Base-by-base conservation (phyloP, 805 yeast genomes). In the Teunomyces pallodes region DNA sequence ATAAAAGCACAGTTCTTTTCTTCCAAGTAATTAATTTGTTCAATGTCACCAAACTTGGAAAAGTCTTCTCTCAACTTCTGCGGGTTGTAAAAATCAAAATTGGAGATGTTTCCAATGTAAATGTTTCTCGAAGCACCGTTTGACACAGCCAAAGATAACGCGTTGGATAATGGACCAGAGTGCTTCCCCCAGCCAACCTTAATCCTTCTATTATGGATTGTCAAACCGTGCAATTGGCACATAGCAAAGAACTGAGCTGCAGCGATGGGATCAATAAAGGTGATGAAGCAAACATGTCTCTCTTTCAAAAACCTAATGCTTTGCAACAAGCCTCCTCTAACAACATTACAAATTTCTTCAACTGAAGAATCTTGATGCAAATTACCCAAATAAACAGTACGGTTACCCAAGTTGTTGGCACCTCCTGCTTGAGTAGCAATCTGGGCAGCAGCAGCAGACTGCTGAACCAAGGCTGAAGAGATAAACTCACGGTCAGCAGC, bases 141-240 rank as follows among this genome's bases (percentile, higher is more conserved):
- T 17, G 94, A 84, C 24, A 91, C 96, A 0, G 97, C 97, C 48
- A 87, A 72, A 6, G 91, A 86, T 49, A 92, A 77, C 2, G 96
- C 90, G 56, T 88, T 87, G 9, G 95, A 84, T 54, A 92, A 75
- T 1, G 96, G 90, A 9, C 98, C 98, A 5, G 96, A 84, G 63
- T 92, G 97, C 67, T 90, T 91, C 42, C 98, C 99, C 98, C 99
- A 92, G 16, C 97, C 97, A 48, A 92, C 90, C 65, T 88, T 89
- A 55, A 92, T 86, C 59, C 91, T 80, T 59, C 95, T 79, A 64
- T 85, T 86, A 62, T 88, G 96, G 51, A 92, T 86, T 14, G 90
- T 81, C 51, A 92, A 74, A 0, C 97, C 97, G 61, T 90, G 95
- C 54, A 90, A 74, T 60, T 90, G 90, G 55, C 96, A 85, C 87